Conservation (phyloP, 345 rosid species). For the Crucihimalaya himalaica region DNA sequence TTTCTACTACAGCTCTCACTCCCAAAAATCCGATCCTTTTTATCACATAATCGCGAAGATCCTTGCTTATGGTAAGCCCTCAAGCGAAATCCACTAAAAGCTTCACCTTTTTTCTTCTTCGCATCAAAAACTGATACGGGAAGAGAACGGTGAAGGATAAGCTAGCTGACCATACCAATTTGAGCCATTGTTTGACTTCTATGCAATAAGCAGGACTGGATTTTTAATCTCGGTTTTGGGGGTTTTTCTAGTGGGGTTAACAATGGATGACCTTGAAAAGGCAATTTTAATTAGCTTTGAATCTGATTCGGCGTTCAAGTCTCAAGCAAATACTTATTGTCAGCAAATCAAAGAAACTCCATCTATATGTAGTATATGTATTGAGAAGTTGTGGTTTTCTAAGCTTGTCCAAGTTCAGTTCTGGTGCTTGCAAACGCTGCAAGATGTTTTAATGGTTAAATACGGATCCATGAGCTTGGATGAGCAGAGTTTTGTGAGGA, state of each 20-base stretch:
- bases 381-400: constrained; percentile 71
- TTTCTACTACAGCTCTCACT: constrained; percentile 9
- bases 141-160: constrained; percentile 15
- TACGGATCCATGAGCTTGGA: constrained; percentile 58
- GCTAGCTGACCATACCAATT: constrained; percentile 10
- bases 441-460: constrained; percentile 63
- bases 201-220: constrained; percentile 2
- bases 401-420: constrained; percentile 77
- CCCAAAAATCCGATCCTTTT: constrained; percentile 3
- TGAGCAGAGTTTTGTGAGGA: constrained; percentile 62
- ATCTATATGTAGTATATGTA: constrained; percentile 57
- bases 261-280: constrained; percentile 85
- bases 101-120: not conserved
- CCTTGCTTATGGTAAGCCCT: constrained; percentile 26
- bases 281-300: constrained; percentile 84
- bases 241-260: constrained; percentile 5
- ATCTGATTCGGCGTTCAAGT: constrained; percentile 62
- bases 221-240: constrained; percentile 33
- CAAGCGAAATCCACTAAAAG: constrained; percentile 14
- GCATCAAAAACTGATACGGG: constrained; percentile 5
- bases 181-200: constrained; percentile 26
- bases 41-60: constrained; percentile 7
- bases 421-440: constrained; percentile 91
- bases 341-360: constrained; percentile 63
- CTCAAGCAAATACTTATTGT: constrained; percentile 60